Conservation (phyloP, 2,329 filamentous ascomycete species). For the Fusarium begoniae region DNA sequence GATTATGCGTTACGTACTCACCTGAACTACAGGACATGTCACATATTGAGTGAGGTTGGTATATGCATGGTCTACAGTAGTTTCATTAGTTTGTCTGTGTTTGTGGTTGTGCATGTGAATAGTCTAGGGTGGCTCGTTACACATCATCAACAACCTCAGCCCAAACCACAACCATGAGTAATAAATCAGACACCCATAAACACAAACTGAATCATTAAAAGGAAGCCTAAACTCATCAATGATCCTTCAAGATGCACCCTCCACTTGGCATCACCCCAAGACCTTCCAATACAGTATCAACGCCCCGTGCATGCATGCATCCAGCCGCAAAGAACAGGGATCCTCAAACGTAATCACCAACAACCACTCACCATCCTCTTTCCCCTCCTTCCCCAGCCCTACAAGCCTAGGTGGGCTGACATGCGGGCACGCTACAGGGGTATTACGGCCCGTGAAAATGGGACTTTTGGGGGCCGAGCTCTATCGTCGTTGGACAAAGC, state of each 20-base stretch:
- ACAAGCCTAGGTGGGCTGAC: conserved; percentile 26
- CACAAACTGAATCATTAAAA: not conserved
- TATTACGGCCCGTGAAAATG: not conserved
- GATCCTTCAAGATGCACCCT: not conserved
- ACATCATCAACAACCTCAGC: not conserved
- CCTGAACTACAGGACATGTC: not conserved
- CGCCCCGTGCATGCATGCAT: conserved; percentile 14
- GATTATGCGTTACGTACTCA: not conserved
- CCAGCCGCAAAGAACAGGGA: conserved; percentile 13
- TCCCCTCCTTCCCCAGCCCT: conserved; percentile 19
- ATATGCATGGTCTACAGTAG: not conserved
- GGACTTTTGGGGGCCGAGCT: conserved; percentile 20
- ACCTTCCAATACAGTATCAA: conserved; percentile 6
- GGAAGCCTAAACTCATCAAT: not conserved
- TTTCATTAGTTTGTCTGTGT: not conserved
- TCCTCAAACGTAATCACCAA: conserved; percentile 6
- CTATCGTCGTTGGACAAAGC: not conserved
- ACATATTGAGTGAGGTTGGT: not conserved
- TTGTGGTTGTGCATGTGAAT: not conserved
- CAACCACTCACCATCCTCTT: not conserved
- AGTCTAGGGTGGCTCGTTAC: not conserved
- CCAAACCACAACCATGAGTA: not conserved
- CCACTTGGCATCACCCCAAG: not conserved
- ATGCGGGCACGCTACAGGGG: not conserved
- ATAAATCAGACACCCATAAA: rapidly evolving